phyloP scores from a whole-genome alignment of 2,329 filamentous ascomycete genomes.

The Salinomyces thailandicus region DNA sequence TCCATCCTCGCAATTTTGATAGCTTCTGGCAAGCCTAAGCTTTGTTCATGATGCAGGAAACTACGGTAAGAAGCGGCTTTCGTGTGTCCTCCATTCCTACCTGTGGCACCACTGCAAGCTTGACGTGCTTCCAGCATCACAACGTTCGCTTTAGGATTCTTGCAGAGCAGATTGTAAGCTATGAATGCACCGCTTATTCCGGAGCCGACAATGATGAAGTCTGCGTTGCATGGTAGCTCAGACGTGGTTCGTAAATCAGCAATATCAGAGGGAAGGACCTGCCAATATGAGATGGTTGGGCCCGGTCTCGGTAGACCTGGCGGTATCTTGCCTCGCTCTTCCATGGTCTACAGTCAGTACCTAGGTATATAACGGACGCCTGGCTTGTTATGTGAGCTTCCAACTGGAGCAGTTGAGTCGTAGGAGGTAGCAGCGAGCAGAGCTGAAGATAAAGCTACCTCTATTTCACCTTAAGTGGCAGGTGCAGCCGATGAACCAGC shows the following conservation, averaged over 20 bases:
- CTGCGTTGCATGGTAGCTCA: slow-evolving; percentile 17
- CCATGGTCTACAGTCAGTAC: slow-evolving; percentile 5
- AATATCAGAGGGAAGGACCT: slow-evolving; percentile 28
- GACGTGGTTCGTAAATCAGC: slow-evolving; percentile 23
- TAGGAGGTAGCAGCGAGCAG: no score
- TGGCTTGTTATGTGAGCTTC: no score
- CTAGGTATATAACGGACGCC: no score
- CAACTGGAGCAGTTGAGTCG: no score
- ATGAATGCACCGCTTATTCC: slow-evolving; percentile 32
- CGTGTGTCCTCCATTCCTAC: slow-evolving; percentile 38
- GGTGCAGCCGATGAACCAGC: no score
- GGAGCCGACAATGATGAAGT: slow-evolving; percentile 29
- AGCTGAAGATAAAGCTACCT: no score
- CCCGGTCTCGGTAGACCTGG: slow-evolving; percentile 21
- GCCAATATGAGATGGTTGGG: slow-evolving; percentile 34
- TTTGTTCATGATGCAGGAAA: slow-evolving; percentile 38
- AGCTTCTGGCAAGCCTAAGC: slow-evolving; percentile 41
- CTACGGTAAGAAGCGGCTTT: slow-evolving; percentile 42
- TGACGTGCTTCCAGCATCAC: slow-evolving; percentile 32
- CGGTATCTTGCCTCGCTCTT: slow-evolving; percentile 8
- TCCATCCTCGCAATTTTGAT: slow-evolving; percentile 33
- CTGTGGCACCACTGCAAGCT: slow-evolving; percentile 32
- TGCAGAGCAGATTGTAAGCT: slow-evolving; percentile 27
- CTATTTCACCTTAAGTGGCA: no score
- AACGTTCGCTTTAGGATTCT: slow-evolving; percentile 13